These are phyloP conservation scores for Zymoseptoria tritici DNA, from an alignment of 2,329 filamentous ascomycete genomes.

Conservation along the genomic window DNA sequence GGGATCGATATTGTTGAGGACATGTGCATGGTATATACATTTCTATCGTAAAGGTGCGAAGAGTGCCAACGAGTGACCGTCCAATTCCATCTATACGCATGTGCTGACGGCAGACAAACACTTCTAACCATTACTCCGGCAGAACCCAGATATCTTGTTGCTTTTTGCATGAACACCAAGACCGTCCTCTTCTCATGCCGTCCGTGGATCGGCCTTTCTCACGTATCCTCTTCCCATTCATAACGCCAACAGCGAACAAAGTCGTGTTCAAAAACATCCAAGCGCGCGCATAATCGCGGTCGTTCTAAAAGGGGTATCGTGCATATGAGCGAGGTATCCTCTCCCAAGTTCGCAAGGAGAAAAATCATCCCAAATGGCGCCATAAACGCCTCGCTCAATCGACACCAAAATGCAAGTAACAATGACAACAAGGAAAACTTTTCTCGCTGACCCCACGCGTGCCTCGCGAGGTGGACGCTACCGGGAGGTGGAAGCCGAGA, in stretches of 20 bases:
- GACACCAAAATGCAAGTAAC: slow-evolving; percentile 4
- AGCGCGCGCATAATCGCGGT: not conserved
- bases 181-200: not conserved
- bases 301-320: not conserved
- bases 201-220: not conserved
- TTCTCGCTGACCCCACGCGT: not conserved
- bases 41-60: not conserved
- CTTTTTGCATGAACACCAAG: not conserved
- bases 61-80: not conserved
- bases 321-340: slow-evolving; percentile 21
- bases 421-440: slow-evolving; percentile 9
- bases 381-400: slow-evolving; percentile 22
- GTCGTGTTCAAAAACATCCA: slow-evolving; percentile 2
- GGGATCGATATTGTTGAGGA: not conserved
- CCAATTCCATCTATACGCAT: not conserved
- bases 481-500: not conserved
- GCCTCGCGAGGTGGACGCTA: not conserved
- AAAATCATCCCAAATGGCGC: slow-evolving; percentile 25
- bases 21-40: not conserved
- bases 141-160: not conserved
- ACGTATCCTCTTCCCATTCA: not conserved
- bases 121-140: not conserved
- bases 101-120: not conserved
- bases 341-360: slow-evolving; percentile 16
- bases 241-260: not conserved